Evolutionary conservation across 2,329 filamentous ascomycete genomes (phyloP).

Genomic region (Pleomassaria siparia): DNA sequence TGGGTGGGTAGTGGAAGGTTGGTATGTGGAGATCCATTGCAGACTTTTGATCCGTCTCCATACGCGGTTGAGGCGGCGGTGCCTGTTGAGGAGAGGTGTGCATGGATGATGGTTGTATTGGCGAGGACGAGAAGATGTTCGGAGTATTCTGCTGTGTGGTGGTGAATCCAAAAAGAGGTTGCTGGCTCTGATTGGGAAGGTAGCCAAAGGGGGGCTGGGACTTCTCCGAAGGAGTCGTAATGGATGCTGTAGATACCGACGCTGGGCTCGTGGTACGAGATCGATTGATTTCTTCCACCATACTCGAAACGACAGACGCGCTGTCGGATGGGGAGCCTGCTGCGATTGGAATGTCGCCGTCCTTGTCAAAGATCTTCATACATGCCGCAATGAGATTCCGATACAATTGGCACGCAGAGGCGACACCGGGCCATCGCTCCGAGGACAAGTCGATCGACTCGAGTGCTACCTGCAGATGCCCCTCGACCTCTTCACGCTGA

Average conservation of each 20-base stretch:
- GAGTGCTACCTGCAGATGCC: conserved; percentile 71
- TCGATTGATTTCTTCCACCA: conserved; percentile 45
- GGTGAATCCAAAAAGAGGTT: conserved; percentile 31
- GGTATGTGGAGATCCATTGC: conserved; percentile 32
- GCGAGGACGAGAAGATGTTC: conserved; percentile 21
- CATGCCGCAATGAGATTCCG: conserved; percentile 82
- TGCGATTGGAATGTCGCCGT: conserved; percentile 53
- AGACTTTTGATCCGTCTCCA: conserved; percentile 33
- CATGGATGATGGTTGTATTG: conserved; percentile 22
- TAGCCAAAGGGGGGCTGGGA: conserved; percentile 39
- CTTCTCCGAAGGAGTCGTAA: conserved; percentile 41
- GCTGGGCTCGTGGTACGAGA: conserved; percentile 51
- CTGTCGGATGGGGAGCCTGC: conserved; percentile 51
- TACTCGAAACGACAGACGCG: conserved; percentile 43
- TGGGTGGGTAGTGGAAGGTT: conserved; percentile 30
- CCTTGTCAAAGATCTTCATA: conserved; percentile 79
- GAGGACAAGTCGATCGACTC: conserved; percentile 78
- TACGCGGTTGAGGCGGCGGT: conserved; percentile 21
- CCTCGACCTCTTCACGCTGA: conserved; percentile 72
- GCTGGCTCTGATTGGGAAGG: conserved; percentile 38
- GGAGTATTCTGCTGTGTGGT: conserved; percentile 18
- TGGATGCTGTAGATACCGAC: conserved; percentile 39
- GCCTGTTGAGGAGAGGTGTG: conserved; percentile 32
- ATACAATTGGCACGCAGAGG: conserved; percentile 82
- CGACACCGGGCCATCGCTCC: conserved; percentile 88